Conservation (phyloP, 2,329 filamentous ascomycete species). For the Talaromyces sp. region DNA sequence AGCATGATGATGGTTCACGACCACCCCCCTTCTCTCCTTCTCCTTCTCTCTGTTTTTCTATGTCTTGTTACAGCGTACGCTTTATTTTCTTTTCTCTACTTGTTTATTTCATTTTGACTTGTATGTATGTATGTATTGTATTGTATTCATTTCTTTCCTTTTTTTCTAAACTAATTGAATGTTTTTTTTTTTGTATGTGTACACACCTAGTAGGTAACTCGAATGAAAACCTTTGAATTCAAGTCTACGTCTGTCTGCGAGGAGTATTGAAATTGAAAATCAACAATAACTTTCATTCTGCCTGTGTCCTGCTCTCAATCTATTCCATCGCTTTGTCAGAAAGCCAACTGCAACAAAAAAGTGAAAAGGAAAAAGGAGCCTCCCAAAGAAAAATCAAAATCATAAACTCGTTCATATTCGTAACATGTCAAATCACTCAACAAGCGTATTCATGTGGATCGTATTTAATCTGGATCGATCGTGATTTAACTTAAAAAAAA, state of each 20-base stretch:
- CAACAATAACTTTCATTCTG: neutral
- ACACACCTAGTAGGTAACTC: too few relatives aligned
- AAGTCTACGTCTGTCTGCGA: neutral
- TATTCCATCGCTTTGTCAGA: neutral
- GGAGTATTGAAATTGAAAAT: neutral
- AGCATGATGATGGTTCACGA: neutral
- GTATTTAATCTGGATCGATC: neutral
- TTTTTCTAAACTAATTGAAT: slow-evolving; percentile 2
- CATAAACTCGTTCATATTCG: neutral
- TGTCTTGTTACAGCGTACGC: neutral
- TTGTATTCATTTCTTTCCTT: neutral
- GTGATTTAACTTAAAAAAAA: neutral
- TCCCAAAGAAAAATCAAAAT: neutral
- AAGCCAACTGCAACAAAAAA: neutral
- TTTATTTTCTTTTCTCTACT: neutral
- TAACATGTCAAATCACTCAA: neutral
- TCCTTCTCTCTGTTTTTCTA: neutral
- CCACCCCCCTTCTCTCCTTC: neutral
- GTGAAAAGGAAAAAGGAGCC: neutral
- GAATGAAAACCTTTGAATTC: too few relatives aligned
- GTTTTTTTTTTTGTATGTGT: slow-evolving; percentile 27
- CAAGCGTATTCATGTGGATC: neutral
- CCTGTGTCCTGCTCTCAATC: too few relatives aligned
- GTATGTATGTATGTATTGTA: slow-evolving; percentile 1
- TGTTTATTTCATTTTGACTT: neutral